Evolutionary conservation across 768 basidiomycete species (phyloP), one percentile per base, ranked within the genome.

Genomic region (Mycena albidolilacea): DNA sequence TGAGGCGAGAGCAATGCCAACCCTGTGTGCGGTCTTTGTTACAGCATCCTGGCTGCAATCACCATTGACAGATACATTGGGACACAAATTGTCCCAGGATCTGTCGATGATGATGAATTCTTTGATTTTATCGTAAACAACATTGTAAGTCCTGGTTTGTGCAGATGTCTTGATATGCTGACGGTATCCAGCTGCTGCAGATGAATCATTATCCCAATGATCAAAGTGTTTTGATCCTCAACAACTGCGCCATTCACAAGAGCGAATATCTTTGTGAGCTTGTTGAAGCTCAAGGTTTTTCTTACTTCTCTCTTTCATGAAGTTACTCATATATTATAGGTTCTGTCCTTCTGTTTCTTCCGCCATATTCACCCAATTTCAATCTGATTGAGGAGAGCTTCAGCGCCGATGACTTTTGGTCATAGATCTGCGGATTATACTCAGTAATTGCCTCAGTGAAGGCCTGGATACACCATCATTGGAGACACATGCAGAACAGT

Each of bases 231-330:
- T 43, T 78, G 12, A 66, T 77, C 50, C 77, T 78, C 62, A 72
- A 78, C 52, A 78, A 77, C 65, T 72, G 77, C 48, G 57, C 48
- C 0, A 78, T 76, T 17, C 76, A 78, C 58, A 77, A 77, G 39
- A 72, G 68, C 7, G 71, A 55, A 8, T 54, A 41, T 8, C 60
- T 77, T 15, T 55, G 57, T 0, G 70, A 77, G 23, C 30, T 78
- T 4, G 75, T 71, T n/a, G n/a, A n/a, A n/a, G n/a, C n/a, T n/a
- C n/a, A n/a, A n/a, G n/a, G n/a, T n/a, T n/a, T n/a, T n/a, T n/a
- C n/a, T n/a, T n/a, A n/a, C n/a, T n/a, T n/a, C n/a, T n/a, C n/a
- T n/a, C n/a, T n/a, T n/a, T n/a, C n/a, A n/a, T n/a, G n/a, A n/a
- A n/a, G n/a, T n/a, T n/a, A n/a, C n/a, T n/a, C n/a, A n/a, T n/a